These are phyloP conservation scores for Fusarium praegraminearum DNA, from an alignment of 2,329 filamentous ascomycete genomes.

Conservation along the genomic window DNA sequence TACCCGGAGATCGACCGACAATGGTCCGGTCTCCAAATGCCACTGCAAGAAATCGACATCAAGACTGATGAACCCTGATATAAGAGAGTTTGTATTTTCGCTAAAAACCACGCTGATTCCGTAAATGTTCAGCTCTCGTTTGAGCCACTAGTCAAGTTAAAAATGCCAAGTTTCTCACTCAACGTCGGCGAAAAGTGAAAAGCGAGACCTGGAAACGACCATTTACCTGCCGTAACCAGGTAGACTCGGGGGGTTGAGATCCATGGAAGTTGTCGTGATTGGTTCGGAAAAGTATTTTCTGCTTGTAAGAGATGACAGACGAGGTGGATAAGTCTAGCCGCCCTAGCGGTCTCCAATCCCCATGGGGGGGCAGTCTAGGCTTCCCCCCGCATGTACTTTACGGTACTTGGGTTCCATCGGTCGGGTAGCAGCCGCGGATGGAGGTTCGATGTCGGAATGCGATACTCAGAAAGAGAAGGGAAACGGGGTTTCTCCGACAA, in stretches of 20 bases:
- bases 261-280: slow-evolving; percentile 23
- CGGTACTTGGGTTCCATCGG: slow-evolving; percentile 29
- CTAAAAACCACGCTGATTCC: neutral
- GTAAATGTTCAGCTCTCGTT: neutral
- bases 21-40: slow-evolving; percentile 3
- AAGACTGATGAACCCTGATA: neutral
- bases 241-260: slow-evolving; percentile 24
- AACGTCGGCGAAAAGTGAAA: slow-evolving; percentile 8
- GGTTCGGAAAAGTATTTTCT: slow-evolving; percentile 29
- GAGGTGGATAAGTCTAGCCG: slow-evolving; percentile 11
- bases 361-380: slow-evolving; percentile 20
- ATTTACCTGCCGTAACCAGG: slow-evolving; percentile 39
- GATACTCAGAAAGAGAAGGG: neutral
- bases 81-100: neutral
- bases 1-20: slow-evolving; percentile 12
- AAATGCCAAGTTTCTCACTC: neutral
- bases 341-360: slow-evolving; percentile 42
- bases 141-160: neutral
- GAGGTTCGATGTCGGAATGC: neutral
- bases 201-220: slow-evolving; percentile 14
- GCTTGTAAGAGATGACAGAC: slow-evolving; percentile 14
- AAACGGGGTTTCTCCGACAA: neutral
- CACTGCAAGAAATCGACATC: too few relatives aligned
- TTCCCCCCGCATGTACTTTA: slow-evolving; percentile 28
- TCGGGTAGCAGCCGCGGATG: slow-evolving; percentile 9